Evolutionary conservation across 2,329 filamentous ascomycete species (phyloP), one percentile per base, ranked within the genome.

Genomic region (Claviceps sp.): DNA sequence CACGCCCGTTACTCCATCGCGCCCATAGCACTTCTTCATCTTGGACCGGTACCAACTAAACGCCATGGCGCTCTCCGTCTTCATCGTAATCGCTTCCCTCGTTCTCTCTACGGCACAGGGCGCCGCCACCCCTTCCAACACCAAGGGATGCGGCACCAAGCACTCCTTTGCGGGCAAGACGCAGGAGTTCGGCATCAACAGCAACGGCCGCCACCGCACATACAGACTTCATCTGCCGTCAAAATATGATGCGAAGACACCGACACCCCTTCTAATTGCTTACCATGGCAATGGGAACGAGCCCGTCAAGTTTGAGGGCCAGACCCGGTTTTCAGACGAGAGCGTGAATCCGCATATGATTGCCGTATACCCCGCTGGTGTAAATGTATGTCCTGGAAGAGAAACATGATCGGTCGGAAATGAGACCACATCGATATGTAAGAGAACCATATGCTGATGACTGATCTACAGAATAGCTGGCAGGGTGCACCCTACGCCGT

Each of bases 331-430:
- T 52, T 68, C 67, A 5, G 62, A 60, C n/a, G 51, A 66, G 40
- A 52, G 58, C 16, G 70, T 70, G 54, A 72, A 70, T 60, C 50
- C 59, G 51, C 5, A 62, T 22, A 60, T 59, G 57, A 60, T 70
- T 60, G 66, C 70, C 37, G 67, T 75, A 1, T 77, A 75, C 57
- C 73, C 72, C 0, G 68, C 72, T 38, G 73, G 72, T 1, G 54
- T 72, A 4, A 61, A 67, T 24, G 68, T 70, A 34, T 8, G 47
- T 22, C 18, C 16, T 11, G 4, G n/a, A 14, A 30, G 14, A 13
- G 18, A 26, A 48, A 37, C 30, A 34, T 34, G 30, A 34, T 11
- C 30, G 30, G 30, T 34, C 30, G 30, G 9, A 34, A 4, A 11
- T 3, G 11, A 34, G 9, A 34, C 9, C 9, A 34, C 30, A 11